Conservation (phyloP, 192 early-diverging fungal genomes). For the Mortierella hygrophila region DNA sequence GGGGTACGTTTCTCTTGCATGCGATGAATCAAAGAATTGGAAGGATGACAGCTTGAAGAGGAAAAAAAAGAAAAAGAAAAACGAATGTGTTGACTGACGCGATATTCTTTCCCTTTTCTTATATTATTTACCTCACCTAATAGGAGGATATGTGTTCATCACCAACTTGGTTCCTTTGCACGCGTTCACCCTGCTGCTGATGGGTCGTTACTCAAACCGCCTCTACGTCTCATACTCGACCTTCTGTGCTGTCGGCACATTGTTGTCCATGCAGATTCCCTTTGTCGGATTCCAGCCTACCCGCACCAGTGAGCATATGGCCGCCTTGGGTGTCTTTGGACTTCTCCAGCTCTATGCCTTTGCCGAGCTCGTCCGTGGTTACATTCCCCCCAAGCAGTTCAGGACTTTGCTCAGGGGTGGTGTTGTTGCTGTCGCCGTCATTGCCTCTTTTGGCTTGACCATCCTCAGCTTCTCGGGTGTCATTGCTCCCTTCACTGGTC, state of each 20-base stretch:
- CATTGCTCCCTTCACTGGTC: constrained; percentile 98
- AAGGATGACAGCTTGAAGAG: not conserved
- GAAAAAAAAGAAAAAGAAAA: not conserved
- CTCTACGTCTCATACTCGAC: constrained; percentile 98
- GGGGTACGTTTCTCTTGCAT: constrained; percentile 73
- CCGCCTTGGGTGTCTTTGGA: constrained; percentile 96
- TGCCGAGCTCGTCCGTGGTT: constrained; percentile 83
- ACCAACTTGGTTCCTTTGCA: constrained; percentile 99
- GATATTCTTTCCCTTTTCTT: not conserved
- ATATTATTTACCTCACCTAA: not conserved
- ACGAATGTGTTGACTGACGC: not conserved
- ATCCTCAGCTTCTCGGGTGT: constrained; percentile 83
- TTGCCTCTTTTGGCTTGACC: constrained; percentile 74
- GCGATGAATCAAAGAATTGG: not conserved
- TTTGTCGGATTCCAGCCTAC: constrained; percentile 99
- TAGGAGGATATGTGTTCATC: constrained; percentile 97
- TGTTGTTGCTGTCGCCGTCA: constrained; percentile 62
- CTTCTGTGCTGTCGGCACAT: constrained; percentile 97
- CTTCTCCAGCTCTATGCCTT: constrained; percentile 96
- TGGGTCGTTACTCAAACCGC: constrained; percentile 95
- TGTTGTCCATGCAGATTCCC: constrained; percentile 98
- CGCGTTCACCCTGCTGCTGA: constrained; percentile 91
- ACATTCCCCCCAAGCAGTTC: constrained; percentile 89
- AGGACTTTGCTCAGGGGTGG: constrained; percentile 79
- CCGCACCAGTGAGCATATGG: constrained; percentile 99